phyloP scores from a whole-genome alignment of 2,329 filamentous ascomycete species.

The Trichoderma arundinaceum region DNA sequence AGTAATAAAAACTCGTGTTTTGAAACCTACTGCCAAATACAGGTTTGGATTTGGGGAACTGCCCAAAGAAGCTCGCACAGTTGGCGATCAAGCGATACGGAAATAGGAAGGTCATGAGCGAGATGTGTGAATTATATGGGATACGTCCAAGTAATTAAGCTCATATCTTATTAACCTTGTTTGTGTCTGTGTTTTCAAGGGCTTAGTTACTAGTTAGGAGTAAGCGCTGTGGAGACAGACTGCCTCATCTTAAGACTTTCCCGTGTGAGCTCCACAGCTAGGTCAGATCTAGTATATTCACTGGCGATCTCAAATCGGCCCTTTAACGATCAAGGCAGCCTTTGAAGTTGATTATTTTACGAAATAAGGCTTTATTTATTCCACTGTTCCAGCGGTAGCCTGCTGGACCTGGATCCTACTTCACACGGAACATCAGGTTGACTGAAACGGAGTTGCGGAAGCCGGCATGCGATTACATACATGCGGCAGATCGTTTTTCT shows the following conservation, averaged over 20 bases:
- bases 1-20: background rate
- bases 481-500: too few relatives aligned
- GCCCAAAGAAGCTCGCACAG: background rate
- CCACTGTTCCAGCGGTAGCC: too few relatives aligned
- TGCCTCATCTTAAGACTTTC: background rate
- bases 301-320: constrained; percentile 10
- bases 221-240: background rate
- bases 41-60: background rate
- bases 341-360: background rate
- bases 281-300: background rate
- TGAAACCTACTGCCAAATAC: constrained; percentile 1
- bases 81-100: constrained; percentile 6
- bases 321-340: background rate
- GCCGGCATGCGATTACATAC: too few relatives aligned
- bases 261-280: background rate
- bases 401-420: too few relatives aligned
- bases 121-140: background rate
- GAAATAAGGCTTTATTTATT: too few relatives aligned
- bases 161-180: constrained; percentile 14
- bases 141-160: background rate
- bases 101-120: constrained; percentile 11
- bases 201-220: background rate
- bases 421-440: too few relatives aligned
- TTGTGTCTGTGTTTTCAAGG: background rate
- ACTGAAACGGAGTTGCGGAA: too few relatives aligned